Evolutionary conservation across 140 eudicot genomes (phyloP).

Genomic region (Oenanthe javanica): DNA sequence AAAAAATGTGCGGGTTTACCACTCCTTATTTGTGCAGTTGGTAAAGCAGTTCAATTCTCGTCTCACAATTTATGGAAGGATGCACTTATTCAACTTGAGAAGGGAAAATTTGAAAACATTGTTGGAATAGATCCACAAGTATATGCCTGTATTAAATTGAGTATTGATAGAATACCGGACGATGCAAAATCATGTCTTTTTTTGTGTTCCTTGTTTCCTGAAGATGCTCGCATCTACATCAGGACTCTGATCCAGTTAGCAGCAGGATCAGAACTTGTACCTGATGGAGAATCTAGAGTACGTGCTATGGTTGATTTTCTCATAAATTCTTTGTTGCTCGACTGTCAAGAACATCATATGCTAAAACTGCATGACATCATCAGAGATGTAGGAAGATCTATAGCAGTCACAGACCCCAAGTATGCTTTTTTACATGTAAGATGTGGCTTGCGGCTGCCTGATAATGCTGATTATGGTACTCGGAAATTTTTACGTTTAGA

Average conservation of each 20-base stretch:
- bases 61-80: not conserved
- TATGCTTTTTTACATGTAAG: not conserved
- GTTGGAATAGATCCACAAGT: slow-evolving; percentile 3
- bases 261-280: not conserved
- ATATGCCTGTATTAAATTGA: not conserved
- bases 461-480: not conserved
- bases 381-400: slow-evolving; percentile 4
- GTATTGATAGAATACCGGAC: slow-evolving; percentile 7
- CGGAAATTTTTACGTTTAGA: not conserved
- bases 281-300: not conserved
- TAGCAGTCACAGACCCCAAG: not conserved
- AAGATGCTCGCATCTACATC: not conserved
- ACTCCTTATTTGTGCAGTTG: slow-evolving; percentile 7
- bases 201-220: slow-evolving; percentile 14
- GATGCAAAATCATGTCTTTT: slow-evolving; percentile 13
- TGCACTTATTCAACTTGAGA: slow-evolving; percentile 3
- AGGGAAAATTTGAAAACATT: not conserved
- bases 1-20: slow-evolving; percentile 13
- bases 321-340: not conserved
- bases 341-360: not conserved
- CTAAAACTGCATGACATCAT: slow-evolving; percentile 5
- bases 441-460: not conserved
- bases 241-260: not conserved
- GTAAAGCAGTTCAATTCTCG: not conserved
- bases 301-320: not conserved